Base-by-base conservation (phyloP, 306 rosid species). In the Castanea mollissima region DNA sequence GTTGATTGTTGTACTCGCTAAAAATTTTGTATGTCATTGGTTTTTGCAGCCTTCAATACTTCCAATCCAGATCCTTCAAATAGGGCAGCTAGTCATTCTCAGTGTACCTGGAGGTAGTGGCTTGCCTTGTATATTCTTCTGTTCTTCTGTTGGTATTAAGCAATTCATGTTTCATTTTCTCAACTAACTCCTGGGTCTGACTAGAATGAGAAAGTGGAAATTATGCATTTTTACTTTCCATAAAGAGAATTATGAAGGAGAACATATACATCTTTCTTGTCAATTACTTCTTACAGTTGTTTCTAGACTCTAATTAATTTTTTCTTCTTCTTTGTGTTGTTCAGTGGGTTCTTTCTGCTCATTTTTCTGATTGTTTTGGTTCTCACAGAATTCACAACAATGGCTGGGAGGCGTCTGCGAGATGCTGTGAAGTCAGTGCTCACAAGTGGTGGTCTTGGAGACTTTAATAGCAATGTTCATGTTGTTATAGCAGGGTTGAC, bases 361-460 rank as follows among this genome's bases (percentile, higher is more conserved):
- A 55, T 69, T 68, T 44, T 29, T 81, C 46, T 67, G 18, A 69
- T 38, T 76, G 41, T 56, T 67, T 76, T 71, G 65, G 70, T 80
- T 60, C 74, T 46, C 75, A 62, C 88, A 94, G 98, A 94, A 79
- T 90, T 94, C 83, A 84, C 98, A 16, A 91, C 97, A 74, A 94
- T 94, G 98, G 98, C 98, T 68, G 97, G 98, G 38, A 88, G 97
- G 87, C 97, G 90, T 49, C 97, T 94, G 41, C 97, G 97, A 18
- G 92, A 94, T 85, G 93, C 97, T 60, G 97, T 94, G 82, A 91
- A 78, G 88, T 77, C 83, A 0, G 90, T 82, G 75, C 90, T 94
- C 38, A 83, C 83, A 23, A 75, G 70, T 63, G 76, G 78, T n/a
- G 60, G 64, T 72, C 64, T 68, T 63, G 86, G 84, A 62, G 89